phyloP scores from a whole-genome alignment of 352 stramenopile species.

The Phytophthora idaei region DNA sequence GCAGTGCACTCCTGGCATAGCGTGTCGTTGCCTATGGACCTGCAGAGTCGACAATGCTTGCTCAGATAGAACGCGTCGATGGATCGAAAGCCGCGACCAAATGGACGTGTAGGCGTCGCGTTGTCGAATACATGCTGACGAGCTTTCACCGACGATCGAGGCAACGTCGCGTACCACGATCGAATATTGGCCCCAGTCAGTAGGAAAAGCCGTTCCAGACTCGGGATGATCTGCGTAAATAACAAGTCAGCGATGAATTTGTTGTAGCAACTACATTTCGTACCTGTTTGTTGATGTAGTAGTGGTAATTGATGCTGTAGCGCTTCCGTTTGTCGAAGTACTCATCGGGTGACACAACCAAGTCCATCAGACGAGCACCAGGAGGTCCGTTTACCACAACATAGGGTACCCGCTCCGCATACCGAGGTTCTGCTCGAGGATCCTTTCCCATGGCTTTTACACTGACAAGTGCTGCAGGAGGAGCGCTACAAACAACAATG shows the following conservation, averaged over 20 bases:
- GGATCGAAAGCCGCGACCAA: constrained; percentile 38
- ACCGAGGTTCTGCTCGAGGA: constrained; percentile 74
- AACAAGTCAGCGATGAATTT: constrained; percentile 6
- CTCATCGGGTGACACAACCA: constrained; percentile 88
- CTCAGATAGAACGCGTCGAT: constrained; percentile 90
- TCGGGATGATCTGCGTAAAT: constrained; percentile 66
- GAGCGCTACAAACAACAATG: constrained; percentile 47
- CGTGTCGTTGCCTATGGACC: constrained; percentile 54
- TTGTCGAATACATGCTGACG: constrained; percentile 35
- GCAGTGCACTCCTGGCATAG: constrained; percentile 60
- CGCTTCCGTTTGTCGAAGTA: constrained; percentile 50
- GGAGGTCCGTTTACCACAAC: constrained; percentile 91
- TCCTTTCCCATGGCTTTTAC: constrained; percentile 83
- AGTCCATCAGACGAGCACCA: constrained; percentile 87
- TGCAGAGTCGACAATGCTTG: constrained; percentile 80
- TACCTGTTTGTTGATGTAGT: constrained; percentile 93
- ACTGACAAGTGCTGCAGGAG: constrained; percentile 80
- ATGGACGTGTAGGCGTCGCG: constrained; percentile 14
- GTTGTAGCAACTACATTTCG: background rate
- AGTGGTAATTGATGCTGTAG: constrained; percentile 89
- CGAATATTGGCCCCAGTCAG: constrained; percentile 82
- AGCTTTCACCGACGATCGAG: constrained; percentile 65
- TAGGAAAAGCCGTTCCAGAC: constrained; percentile 84
- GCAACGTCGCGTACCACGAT: constrained; percentile 71
- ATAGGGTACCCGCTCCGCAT: constrained; percentile 90